Percentiles rank a stretch among this genome's conserved stretches.
These are phyloP conservation scores for Scedosporium boydii DNA, from an alignment of 2,329 filamentous ascomycete species.

Conservation along the genomic window DNA sequence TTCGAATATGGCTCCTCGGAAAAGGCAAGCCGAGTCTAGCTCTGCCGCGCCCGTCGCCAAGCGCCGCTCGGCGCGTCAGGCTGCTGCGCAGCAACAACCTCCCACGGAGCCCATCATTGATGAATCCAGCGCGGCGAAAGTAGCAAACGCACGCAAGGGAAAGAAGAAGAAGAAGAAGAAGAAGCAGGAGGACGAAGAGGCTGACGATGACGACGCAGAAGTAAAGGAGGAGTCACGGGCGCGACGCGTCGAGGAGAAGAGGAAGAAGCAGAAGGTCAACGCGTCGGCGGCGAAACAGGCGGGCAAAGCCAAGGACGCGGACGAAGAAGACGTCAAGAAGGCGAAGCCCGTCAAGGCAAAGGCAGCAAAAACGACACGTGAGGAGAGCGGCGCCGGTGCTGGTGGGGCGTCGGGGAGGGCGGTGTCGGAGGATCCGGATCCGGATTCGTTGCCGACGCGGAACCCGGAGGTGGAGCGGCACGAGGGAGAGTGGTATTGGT, in stretches of 20 bases:
- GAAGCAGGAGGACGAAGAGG: not conserved
- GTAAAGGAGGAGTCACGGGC: not conserved
- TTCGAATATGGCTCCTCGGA: not conserved
- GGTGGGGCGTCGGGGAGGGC: conserved; percentile 6
- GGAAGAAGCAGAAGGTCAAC: not conserved
- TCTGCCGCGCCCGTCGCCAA: conserved; percentile 1
- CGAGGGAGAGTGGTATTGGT: conserved; percentile 53
- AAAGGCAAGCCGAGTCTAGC: not conserved
- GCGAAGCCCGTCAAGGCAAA: conserved; percentile 4
- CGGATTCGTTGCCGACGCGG: conserved; percentile 22
- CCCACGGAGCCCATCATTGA: not conserved
- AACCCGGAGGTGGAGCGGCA: conserved; percentile 30
- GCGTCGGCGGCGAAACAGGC: not conserved
- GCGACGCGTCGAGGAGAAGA: not conserved
- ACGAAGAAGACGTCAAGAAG: not conserved
- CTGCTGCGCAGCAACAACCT: not conserved
- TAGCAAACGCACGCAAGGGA: not conserved
- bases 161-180: not conserved
- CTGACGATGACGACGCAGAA: too few relatives aligned
- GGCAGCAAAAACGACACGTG: not conserved
- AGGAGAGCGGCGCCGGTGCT: not conserved
- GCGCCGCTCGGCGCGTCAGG: conserved; percentile 6
- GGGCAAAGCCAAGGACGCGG: not conserved
- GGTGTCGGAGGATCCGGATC: conserved; percentile 19
- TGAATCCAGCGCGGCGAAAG: not conserved